Base-by-base conservation (phyloP, 345 rosid species). In the Melaleuca quinquenervia region DNA sequence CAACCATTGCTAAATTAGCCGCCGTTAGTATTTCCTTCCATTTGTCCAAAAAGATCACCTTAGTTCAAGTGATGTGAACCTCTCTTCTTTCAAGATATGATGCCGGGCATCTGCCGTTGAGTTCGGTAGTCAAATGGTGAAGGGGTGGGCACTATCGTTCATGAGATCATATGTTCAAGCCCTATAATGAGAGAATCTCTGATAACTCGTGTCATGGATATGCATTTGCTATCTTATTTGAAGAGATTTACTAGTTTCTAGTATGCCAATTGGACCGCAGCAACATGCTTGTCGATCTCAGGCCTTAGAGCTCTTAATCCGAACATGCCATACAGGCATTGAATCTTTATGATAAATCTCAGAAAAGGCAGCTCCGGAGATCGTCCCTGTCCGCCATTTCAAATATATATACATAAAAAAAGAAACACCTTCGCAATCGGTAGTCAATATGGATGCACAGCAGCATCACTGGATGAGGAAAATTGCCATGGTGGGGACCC, bases 161-260 rank as follows among this genome's bases (percentile, higher is more conserved):
- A 15, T 16, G 44, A 64, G 76, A 64, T 62, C 1, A 15, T 15
- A 0, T 10, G 11, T 15, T 29, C 0, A 11, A 15, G 21, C 3
- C 36, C 0, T 15, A 7, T 62, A 41, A 62, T 27, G 18, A 3
- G 9, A 0, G 1, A 26, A n/a, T 26, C 41, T 62, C 5, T 14
- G 0, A 1, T 9, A 13, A n/a, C 0, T 27, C 6, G 14, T 60
- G 10, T 62, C 22, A 29, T 62, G 0, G 32, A 8, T 7, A 62
- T 18, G 75, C 44, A 29, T 29, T 62, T 62, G 11, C 6, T 29
- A 62, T 62, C 21, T 29, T 9, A 1, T 62, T 6, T 62, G 75
- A 62, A 29, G 44, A 62, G 44, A 62, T 0, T 58, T 58, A 58
- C 16, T 58, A 58, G 32, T 11, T 58, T 58, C 1, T 0, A 6